Evolutionary conservation across 2,329 filamentous ascomycete species (phyloP).

Genomic region (Scorias spongiosa): DNA sequence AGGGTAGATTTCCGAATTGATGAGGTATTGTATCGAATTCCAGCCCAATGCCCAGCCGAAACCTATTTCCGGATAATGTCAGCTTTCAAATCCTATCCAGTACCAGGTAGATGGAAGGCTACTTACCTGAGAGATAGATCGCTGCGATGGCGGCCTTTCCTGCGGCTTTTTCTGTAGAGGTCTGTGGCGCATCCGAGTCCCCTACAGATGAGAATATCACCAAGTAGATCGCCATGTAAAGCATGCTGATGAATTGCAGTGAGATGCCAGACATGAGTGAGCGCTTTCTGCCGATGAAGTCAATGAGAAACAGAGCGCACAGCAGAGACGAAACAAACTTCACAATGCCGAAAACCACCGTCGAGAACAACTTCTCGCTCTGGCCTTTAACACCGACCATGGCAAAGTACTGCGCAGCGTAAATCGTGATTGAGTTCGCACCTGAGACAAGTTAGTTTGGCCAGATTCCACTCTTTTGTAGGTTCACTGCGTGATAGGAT

Average conservation of each 20-base stretch:
- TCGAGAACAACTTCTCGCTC: conserved; percentile 56
- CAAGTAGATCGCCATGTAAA: conserved; percentile 40
- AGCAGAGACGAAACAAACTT: conserved; percentile 52
- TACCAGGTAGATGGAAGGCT: not conserved
- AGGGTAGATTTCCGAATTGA: conserved; percentile 65
- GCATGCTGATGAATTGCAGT: conserved; percentile 36
- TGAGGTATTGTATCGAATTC: conserved; percentile 42
- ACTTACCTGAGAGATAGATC: conserved; percentile 36
- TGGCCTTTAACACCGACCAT: conserved; percentile 55
- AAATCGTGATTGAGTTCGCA: conserved; percentile 56
- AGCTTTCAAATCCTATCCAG: too few species aligned
- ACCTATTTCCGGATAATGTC: conserved; percentile 12
- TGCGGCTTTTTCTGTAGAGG: conserved; percentile 35
- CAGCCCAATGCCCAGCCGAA: conserved; percentile 48
- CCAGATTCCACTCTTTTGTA: too few species aligned
- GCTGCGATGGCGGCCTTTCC: conserved; percentile 47
- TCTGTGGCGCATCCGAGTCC: conserved; percentile 32
- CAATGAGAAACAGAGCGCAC: conserved; percentile 66
- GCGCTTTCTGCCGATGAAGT: conserved; percentile 59
- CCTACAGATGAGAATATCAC: conserved; percentile 44
- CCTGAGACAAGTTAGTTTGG: not conserved
- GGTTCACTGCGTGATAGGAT: too few species aligned
- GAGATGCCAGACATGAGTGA: conserved; percentile 34
- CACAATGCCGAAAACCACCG: conserved; percentile 60
- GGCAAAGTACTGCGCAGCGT: conserved; percentile 57